These are phyloP conservation scores for Ophiostoma himal-ulmi DNA, from an alignment of 2,329 filamentous ascomycete genomes.

Conservation along the genomic window DNA sequence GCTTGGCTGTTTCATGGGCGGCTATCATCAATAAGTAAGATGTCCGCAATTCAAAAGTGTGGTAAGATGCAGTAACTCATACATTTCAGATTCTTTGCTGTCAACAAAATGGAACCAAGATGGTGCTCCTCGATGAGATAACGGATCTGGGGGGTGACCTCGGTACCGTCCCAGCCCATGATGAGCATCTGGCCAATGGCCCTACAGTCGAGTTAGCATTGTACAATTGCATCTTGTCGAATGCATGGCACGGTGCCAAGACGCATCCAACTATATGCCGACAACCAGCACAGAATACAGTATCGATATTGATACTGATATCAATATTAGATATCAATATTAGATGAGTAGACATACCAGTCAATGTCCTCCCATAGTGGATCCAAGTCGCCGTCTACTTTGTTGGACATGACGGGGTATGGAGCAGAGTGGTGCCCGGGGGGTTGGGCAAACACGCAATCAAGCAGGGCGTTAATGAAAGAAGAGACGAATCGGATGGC, in stretches of 20 bases:
- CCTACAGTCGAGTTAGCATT: slow-evolving; percentile 37
- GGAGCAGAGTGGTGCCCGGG: neutral
- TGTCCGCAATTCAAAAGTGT: slow-evolving; percentile 3
- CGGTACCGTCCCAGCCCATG: slow-evolving; percentile 81
- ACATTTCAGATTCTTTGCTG: slow-evolving; percentile 83
- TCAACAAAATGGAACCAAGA: slow-evolving; percentile 79
- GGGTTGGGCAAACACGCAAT: neutral
- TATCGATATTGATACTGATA: neutral
- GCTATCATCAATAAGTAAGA: slow-evolving; percentile 48
- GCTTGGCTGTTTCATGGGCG: slow-evolving; percentile 78
- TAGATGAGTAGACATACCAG: slow-evolving; percentile 50
- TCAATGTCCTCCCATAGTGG: slow-evolving; percentile 70
- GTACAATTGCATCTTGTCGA: neutral
- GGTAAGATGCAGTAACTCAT: slow-evolving; percentile 25
- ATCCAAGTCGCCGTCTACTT: slow-evolving; percentile 47
- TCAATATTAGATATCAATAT: neutral
- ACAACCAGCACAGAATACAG: no score
- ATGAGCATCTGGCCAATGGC: slow-evolving; percentile 71
- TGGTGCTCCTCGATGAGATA: slow-evolving; percentile 77
- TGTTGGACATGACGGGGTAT: slow-evolving; percentile 29
- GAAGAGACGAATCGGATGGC: neutral
- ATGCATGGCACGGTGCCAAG: neutral
- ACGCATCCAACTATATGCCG: no score
- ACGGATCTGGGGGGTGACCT: slow-evolving; percentile 75
- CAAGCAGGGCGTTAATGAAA: neutral